Base-by-base conservation (phyloP, 352 stramenopile species). In the Phytophthora multivora region DNA sequence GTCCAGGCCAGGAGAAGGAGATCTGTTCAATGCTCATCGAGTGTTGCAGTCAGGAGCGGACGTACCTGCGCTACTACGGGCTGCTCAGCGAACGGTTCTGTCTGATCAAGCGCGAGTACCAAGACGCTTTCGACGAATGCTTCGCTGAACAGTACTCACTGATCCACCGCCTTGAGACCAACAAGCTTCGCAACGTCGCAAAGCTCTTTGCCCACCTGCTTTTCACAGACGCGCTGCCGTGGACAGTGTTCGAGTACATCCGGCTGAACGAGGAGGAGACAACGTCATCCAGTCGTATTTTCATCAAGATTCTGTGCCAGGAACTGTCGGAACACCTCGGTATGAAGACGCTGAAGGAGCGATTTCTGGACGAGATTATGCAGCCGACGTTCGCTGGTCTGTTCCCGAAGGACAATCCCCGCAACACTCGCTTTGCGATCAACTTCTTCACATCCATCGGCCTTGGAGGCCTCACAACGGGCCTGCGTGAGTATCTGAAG, bases 401-500 rank as follows among this genome's bases (percentile, higher is more conserved):
- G 46, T 99, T 99, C 62, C 97, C 98, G 0, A 98, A 89, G 51
- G 96, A 98, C 59, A 98, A 98, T 56, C 90, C 97, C 15, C 90
- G 96, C 40, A 98, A 99, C 74, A 99, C 96, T 51, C 93, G 97
- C 16, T 99, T 99, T 63, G 96, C 97, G 4, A 99, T 99, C 83
- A 99, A 99, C 63, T 99, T 99, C 72, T 99, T 99, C 81, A 99
- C 98, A 33, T 97, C 88, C 7, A 99, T 99, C 55, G 97, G 97
- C 65, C 82, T 99, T 15, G 98, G 97, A 25, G 97, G 96, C 2
- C 82, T 99, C 18, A 99, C 98, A 5, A 98, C 98, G 47, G 92
- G 93, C 12, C 83, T 99, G 52, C 90, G 97, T 30, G 90, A 98
- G 62, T 97, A 97, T 74, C 77, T 99, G 12, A 98, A 98, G 84